Percentiles rank a stretch among this genome's conserved stretches.
phyloP scores from a whole-genome alignment of 805 yeast genomes.

The Phaffomyces opuntiae region DNA sequence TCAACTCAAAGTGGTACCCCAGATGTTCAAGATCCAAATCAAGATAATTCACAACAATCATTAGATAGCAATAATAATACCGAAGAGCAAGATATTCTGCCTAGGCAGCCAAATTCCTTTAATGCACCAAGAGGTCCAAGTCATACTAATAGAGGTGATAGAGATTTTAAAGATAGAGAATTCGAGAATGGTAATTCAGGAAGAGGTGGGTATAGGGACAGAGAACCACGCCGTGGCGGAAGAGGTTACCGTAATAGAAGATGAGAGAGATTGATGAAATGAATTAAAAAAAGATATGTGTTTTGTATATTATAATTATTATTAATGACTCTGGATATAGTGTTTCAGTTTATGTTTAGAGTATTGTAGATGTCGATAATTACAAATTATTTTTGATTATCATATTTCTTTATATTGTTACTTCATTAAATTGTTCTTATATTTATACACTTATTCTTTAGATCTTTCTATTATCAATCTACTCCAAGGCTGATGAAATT shows the following conservation, averaged over 20 bases:
- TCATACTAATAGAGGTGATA: not conserved
- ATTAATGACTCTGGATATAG: no score
- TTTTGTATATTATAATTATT: not conserved
- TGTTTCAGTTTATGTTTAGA: no score
- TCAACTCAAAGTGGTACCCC: no score
- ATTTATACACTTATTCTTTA: not conserved
- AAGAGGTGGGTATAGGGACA: slow-evolving; percentile 14
- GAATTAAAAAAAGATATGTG: not conserved
- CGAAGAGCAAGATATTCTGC: no score
- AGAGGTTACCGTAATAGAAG: slow-evolving; percentile 11
- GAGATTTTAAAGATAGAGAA: slow-evolving; percentile 16
- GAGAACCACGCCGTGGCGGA: slow-evolving; percentile 16
- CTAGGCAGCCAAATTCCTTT: slow-evolving; percentile 1
- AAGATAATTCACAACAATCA: not conserved
- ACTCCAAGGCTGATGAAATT: slow-evolving; percentile 59
- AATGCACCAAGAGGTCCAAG: slow-evolving; percentile 12
- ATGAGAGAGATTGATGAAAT: not conserved
- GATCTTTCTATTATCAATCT: slow-evolving; percentile 29
- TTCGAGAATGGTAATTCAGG: slow-evolving; percentile 7
- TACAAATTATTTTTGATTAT: no score
- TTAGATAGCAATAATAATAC: not conserved
- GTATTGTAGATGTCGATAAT: no score
- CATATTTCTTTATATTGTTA: not conserved
- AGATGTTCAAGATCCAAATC: no score
- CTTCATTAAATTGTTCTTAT: not conserved